These are phyloP conservation scores for Hymenoscyphus repandus DNA, from an alignment of 2,329 filamentous ascomycete genomes.

Conservation along the genomic window DNA sequence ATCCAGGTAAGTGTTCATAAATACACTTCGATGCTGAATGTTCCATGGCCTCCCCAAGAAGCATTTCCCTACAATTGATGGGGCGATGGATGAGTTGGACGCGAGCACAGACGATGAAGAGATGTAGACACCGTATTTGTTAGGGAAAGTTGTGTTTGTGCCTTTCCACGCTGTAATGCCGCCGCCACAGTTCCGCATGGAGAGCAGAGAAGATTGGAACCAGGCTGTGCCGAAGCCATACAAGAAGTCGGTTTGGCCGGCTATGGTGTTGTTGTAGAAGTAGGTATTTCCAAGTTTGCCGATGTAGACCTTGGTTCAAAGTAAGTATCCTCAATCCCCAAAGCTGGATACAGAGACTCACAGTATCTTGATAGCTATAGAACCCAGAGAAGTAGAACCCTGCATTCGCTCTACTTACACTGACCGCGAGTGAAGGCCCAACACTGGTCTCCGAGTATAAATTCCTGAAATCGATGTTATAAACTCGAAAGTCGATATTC, in stretches of 20 bases:
- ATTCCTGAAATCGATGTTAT: slow-evolving; percentile 64
- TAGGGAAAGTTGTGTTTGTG: slow-evolving; percentile 58
- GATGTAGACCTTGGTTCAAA: slow-evolving; percentile 57
- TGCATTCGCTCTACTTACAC: slow-evolving; percentile 57
- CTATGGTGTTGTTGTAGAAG: slow-evolving; percentile 55
- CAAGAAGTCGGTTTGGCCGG: slow-evolving; percentile 63
- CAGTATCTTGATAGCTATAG: slow-evolving; percentile 64
- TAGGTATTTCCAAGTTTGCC: slow-evolving; percentile 63
- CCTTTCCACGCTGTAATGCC: slow-evolving; percentile 68
- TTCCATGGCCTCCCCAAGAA: slow-evolving; percentile 48
- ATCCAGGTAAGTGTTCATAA: slow-evolving; percentile 45
- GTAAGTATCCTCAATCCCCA: no score
- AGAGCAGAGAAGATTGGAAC: slow-evolving; percentile 48
- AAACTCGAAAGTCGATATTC: slow-evolving; percentile 56
- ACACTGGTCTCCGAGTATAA: slow-evolving; percentile 43
- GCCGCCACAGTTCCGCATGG: slow-evolving; percentile 56
- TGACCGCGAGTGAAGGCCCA: slow-evolving; percentile 55
- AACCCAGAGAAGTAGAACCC: slow-evolving; percentile 64
- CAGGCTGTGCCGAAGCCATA: slow-evolving; percentile 53
- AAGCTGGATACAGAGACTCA: slow-evolving; percentile 22
- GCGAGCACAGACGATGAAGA: slow-evolving; percentile 48
- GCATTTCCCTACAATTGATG: slow-evolving; percentile 36
- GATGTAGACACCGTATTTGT: slow-evolving; percentile 65
- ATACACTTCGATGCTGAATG: slow-evolving; percentile 41
- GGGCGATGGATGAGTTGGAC: slow-evolving; percentile 41